A percentile compares a stretch with the other conserved stretches of the same genome.
These are phyloP conservation scores for Trichocladium uniseriatum DNA, from an alignment of 495 filamentous ascomycete genomes.

Conservation along the genomic window DNA sequence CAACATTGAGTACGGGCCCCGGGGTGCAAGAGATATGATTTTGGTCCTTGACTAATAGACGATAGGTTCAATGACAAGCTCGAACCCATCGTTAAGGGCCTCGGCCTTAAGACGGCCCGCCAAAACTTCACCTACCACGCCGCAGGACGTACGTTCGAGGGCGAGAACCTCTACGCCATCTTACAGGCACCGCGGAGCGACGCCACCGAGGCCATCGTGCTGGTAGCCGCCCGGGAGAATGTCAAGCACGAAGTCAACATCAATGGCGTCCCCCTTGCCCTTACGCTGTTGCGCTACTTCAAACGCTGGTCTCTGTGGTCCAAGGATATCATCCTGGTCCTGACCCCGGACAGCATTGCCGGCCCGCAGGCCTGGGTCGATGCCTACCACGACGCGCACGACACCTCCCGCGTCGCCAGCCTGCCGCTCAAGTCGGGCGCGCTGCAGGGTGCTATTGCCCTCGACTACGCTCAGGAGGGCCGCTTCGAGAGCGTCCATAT, in stretches of 20 bases:
- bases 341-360: slow-evolving; percentile 78
- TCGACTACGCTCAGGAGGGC: slow-evolving; percentile 84
- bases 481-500: slow-evolving; percentile 82
- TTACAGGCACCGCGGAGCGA: slow-evolving; percentile 93
- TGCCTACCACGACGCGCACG: slow-evolving; percentile 87
- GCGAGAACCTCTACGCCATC: slow-evolving; percentile 90
- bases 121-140: slow-evolving; percentile 74
- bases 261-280: slow-evolving; percentile 73
- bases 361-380: slow-evolving; percentile 96
- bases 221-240: slow-evolving; percentile 83
- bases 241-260: slow-evolving; percentile 70
- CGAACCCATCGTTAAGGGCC: slow-evolving; percentile 60
- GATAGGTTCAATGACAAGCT: slow-evolving; percentile 58
- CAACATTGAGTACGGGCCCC: slow-evolving; percentile 38
- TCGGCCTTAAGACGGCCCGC: slow-evolving; percentile 74
- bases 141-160: slow-evolving; percentile 59
- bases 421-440: slow-evolving; percentile 86
- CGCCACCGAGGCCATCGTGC: slow-evolving; percentile 94
- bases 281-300: slow-evolving; percentile 89
- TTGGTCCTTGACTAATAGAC: background rate
- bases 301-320: slow-evolving; percentile 97
- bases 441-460: slow-evolving; percentile 80
- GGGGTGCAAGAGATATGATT: background rate
- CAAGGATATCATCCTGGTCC: slow-evolving; percentile 92
- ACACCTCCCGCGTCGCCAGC: slow-evolving; percentile 54